Conservation (phyloP, 1,284 basidiomycete genomes). For the Cryptococcus depauperatus region DNA sequence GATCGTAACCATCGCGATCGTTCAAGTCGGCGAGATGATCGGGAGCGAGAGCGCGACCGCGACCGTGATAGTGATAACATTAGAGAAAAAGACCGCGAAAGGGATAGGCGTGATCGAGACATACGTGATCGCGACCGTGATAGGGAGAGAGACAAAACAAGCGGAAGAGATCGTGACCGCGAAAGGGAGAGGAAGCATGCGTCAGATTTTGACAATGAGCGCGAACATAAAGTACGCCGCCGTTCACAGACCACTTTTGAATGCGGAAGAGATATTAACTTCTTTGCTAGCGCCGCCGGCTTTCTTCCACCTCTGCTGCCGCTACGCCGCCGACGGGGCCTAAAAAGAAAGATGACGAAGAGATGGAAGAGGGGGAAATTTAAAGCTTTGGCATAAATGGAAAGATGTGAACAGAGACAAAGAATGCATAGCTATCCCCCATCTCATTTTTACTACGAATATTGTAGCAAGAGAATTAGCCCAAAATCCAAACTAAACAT, state of each 20-base stretch:
- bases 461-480: no score
- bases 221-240: slow-evolving; percentile 7
- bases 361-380: slow-evolving; percentile 35
- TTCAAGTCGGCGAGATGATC: slow-evolving; percentile 6
- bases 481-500: no score
- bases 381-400: slow-evolving; percentile 5
- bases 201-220: slow-evolving; percentile 2
- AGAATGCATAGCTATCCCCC: no score
- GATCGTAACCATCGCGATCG: no score
- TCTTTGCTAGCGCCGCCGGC: not conserved
- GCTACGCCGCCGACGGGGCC: not conserved
- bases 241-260: not conserved
- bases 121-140: slow-evolving; percentile 8
- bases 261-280: not conserved
- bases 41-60: slow-evolving; percentile 15
- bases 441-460: no score
- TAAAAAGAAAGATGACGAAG: slow-evolving; percentile 12
- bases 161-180: slow-evolving; percentile 14
- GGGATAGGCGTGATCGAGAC: slow-evolving; percentile 11
- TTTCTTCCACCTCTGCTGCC: not conserved
- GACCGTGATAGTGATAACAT: slow-evolving; percentile 5
- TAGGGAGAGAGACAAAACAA: slow-evolving; percentile 6
- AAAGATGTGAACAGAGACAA: no score
- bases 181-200: slow-evolving; percentile 7
- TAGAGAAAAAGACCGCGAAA: slow-evolving; percentile 17